Conservation (phyloP, 2,329 filamentous ascomycete species). For the Aspergillus neoniger region DNA sequence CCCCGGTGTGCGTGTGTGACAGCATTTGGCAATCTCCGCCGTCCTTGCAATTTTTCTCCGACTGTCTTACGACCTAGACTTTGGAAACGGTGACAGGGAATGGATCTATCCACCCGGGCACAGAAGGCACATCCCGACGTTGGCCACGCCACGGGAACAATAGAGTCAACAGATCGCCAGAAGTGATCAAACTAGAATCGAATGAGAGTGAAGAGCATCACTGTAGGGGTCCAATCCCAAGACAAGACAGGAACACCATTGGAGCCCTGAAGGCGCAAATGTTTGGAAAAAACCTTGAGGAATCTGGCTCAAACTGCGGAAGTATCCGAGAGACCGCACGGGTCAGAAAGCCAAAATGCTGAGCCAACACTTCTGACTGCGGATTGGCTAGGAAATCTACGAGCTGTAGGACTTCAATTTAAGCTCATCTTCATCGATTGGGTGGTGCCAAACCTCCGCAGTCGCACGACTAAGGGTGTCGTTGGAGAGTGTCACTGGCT, state of each 20-base stretch:
- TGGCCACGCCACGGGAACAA: neutral
- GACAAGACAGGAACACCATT: neutral
- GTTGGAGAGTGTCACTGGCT: neutral
- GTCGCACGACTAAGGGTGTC: neutral
- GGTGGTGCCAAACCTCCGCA: neutral
- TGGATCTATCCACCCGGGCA: neutral
- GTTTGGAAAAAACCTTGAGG: too few species aligned
- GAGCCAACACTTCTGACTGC: neutral
- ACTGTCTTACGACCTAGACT: neutral
- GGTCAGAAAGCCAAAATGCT: neutral
- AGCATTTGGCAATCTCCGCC: neutral
- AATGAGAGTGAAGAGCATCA: neutral
- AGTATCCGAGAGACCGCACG: constrained; percentile 3
- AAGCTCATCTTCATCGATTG: neutral
- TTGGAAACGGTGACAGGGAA: neutral
- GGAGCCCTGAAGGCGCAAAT: neutral
- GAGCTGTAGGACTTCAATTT: constrained; percentile 1
- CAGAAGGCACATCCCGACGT: neutral
- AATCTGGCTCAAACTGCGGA: neutral
- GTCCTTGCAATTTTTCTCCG: constrained; percentile 2
- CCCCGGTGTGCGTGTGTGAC: neutral
- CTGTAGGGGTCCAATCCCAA: neutral
- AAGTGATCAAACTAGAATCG: neutral
- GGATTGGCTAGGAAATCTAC: neutral
- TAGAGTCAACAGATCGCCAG: constrained; percentile 4